A percentile compares a stretch with the other conserved stretches of the same genome.
These are phyloP conservation scores for Saccharum spontaneum DNA, from an alignment of 176 grass and related monocot species.

Conservation along the genomic window DNA sequence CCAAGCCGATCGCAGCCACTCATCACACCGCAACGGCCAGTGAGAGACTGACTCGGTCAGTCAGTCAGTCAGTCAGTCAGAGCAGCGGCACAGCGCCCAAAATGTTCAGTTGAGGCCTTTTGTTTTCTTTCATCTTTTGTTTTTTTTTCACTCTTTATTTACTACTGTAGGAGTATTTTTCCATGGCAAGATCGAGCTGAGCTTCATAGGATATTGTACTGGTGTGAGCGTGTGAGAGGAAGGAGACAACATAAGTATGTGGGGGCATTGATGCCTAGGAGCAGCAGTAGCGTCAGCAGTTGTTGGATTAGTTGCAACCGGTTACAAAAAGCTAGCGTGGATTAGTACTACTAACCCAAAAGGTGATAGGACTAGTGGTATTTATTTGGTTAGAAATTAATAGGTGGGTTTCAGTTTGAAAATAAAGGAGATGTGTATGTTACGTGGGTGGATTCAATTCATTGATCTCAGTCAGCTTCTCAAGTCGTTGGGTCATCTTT, in stretches of 20 bases:
- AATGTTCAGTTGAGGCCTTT: slow-evolving; percentile 29
- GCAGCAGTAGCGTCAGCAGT: not conserved
- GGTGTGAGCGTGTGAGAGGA: too few species aligned
- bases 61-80: slow-evolving; percentile 15
- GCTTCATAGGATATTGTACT: not conserved
- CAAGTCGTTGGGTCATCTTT: not conserved
- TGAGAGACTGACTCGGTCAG: not conserved
- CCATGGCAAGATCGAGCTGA: not conserved
- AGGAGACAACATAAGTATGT: not conserved
- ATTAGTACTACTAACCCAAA: not conserved
- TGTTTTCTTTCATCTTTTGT: slow-evolving; percentile 7
- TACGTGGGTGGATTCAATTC: not conserved
- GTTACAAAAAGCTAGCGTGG: not conserved
- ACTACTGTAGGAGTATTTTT: not conserved
- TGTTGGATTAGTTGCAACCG: slow-evolving; percentile 46
- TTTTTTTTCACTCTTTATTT: not conserved
- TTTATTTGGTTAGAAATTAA: not conserved
- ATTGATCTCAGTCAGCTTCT: not conserved
- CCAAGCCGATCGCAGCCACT: not conserved
- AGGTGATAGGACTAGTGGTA: not conserved
- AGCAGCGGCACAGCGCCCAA: slow-evolving; percentile 31
- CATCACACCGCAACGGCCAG: not conserved
- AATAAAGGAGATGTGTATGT: not conserved
- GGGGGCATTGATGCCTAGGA: not conserved
- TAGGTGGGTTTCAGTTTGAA: slow-evolving; percentile 25